These are phyloP conservation scores for Coemansia sp. DNA, from an alignment of 192 early-diverging fungal species.

Conservation along the genomic window DNA sequence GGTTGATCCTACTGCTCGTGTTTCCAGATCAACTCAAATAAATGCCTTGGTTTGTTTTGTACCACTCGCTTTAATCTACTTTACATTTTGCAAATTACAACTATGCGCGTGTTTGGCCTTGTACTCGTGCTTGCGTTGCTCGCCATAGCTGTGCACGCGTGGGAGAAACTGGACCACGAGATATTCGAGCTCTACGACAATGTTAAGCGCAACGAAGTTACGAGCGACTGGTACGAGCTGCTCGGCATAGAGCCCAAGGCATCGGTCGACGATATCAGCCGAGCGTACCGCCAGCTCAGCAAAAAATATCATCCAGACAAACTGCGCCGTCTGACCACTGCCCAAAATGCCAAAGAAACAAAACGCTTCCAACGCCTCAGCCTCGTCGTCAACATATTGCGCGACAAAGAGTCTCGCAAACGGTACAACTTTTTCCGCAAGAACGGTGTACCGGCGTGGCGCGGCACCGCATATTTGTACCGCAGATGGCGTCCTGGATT, in stretches of 20 bases:
- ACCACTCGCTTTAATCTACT: background rate
- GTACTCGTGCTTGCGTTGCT: conserved; percentile 16
- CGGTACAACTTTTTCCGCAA: conserved; percentile 80
- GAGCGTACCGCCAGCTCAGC: conserved; percentile 68
- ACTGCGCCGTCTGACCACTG: conserved; percentile 44
- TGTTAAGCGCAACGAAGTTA: conserved; percentile 62
- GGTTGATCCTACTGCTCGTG: background rate
- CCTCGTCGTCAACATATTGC: conserved; percentile 66
- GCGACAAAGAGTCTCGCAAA: conserved; percentile 62
- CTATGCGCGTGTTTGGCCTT: background rate
- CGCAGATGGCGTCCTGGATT: conserved; percentile 71
- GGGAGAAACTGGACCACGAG: conserved; percentile 70
- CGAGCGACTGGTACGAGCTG: conserved; percentile 66
- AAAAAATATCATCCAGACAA: conserved; percentile 76
- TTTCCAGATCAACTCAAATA: background rate
- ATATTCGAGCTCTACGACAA: conserved; percentile 82
- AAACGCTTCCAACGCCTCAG: conserved; percentile 66
- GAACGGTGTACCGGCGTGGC: conserved; percentile 78
- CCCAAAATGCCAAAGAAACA: conserved; percentile 43
- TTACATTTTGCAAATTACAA: background rate
- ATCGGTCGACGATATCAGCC: conserved; percentile 59
- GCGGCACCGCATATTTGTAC: conserved; percentile 75
- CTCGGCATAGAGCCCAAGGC: conserved; percentile 59
- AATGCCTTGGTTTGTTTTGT: background rate
- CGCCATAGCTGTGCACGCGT: conserved; percentile 14